A percentile compares a stretch with the other conserved stretches of the same genome.
Evolutionary conservation across 352 stramenopile species (phyloP).

Genomic region (Aphanomyces euteiches): DNA sequence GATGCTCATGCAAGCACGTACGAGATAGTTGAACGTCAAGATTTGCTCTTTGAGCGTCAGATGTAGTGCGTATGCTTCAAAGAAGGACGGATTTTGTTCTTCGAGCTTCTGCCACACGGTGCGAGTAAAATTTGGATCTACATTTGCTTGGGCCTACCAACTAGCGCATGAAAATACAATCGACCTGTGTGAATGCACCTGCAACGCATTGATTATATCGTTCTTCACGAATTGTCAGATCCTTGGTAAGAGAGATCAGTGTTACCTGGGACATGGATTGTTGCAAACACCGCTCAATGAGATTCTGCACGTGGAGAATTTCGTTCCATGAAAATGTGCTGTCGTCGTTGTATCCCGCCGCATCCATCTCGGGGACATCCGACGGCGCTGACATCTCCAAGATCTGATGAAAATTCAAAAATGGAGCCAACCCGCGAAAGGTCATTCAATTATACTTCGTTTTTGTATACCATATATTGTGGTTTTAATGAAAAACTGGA

Average conservation of each 20-base stretch:
- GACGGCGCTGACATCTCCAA: neutral
- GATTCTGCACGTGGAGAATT: conserved; percentile 83
- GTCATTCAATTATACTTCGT: neutral
- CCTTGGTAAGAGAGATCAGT: neutral
- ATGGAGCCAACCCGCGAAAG: conserved; percentile 10
- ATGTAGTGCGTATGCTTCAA: conserved; percentile 78
- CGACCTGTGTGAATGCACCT: conserved; percentile 25
- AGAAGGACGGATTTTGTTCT: conserved; percentile 88
- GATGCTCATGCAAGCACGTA: conserved; percentile 33
- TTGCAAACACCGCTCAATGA: conserved; percentile 88
- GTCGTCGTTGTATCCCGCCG: conserved; percentile 17
- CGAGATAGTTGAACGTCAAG: conserved; percentile 88
- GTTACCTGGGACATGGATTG: conserved; percentile 87
- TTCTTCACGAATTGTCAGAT: conserved; percentile 14
- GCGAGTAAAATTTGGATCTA: conserved; percentile 79
- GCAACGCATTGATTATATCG: conserved; percentile 44
- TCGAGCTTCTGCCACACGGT: conserved; percentile 90
- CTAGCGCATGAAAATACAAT: conserved; percentile 53
- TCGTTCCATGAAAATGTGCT: conserved; percentile 81
- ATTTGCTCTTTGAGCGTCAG: conserved; percentile 89
- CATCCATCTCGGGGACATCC: neutral
- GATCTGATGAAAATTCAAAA: conserved; percentile 15
- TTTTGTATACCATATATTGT: conserved; percentile 12
- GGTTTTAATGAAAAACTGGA: too few relatives aligned
- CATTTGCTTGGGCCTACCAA: conserved; percentile 65